These are phyloP conservation scores for Tympanopsis confertula DNA, from an alignment of 2,329 filamentous ascomycete species.

Conservation along the genomic window DNA sequence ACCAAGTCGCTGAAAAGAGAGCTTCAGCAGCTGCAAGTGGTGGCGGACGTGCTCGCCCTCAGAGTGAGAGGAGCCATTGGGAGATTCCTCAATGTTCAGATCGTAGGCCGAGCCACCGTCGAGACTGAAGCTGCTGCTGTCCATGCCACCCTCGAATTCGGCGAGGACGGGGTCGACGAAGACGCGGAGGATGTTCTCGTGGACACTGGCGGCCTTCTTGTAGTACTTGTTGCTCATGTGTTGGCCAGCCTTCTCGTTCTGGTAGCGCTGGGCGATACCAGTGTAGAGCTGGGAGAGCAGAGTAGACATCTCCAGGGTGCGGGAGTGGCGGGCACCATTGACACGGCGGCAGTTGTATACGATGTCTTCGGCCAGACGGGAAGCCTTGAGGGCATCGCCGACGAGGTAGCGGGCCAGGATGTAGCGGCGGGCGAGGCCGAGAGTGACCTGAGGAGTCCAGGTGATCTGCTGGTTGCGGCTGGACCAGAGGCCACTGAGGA, in stretches of 20 bases:
- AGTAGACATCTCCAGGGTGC: conserved; percentile 10
- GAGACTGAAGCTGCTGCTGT: conserved; percentile 7
- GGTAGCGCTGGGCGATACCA: conserved; percentile 18
- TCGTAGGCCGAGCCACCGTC: conserved; percentile 11
- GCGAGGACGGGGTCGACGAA: conserved; percentile 18
- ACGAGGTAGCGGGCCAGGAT: conserved; percentile 9
- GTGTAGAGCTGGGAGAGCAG: conserved; percentile 11
- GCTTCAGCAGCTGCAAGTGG: conserved; percentile 23
- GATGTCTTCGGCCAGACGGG: conserved; percentile 11
- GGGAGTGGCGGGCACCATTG: conserved; percentile 8
- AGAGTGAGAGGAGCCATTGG: conserved; percentile 6
- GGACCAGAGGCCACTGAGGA: conserved; percentile 21
- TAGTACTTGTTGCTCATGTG: conserved; percentile 22
- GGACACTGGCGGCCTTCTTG: conserved; percentile 20
- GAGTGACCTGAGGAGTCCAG: conserved; percentile 7
- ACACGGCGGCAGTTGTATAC: conserved; percentile 12
- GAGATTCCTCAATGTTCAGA: conserved; percentile 6
- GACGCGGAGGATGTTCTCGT: conserved; percentile 22
- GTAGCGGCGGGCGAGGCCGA: conserved; percentile 8
- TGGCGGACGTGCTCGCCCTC: conserved; percentile 18
- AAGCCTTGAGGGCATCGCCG: conserved; percentile 7
- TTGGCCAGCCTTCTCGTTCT: conserved; percentile 15
- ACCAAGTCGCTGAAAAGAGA: conserved; percentile 23
- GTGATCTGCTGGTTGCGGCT: conserved; percentile 7
- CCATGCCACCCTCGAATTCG: conserved; percentile 13